Percentiles rank a stretch among this genome's conserved stretches.
These are phyloP conservation scores for Ceratocystis ficicola DNA, from an alignment of 2,329 filamentous ascomycete genomes.

Conservation along the genomic window DNA sequence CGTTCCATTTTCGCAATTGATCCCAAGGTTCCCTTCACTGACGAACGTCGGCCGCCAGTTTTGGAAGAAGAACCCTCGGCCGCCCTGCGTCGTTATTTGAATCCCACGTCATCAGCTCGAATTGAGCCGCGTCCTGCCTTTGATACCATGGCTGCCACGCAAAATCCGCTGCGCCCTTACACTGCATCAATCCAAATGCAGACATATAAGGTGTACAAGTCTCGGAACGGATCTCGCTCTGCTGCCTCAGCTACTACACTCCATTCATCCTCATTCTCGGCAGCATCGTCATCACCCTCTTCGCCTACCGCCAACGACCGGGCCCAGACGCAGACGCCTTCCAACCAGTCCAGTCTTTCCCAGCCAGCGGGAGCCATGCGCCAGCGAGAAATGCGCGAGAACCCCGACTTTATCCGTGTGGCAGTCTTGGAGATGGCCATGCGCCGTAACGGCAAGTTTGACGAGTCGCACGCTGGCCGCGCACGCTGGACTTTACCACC, in stretches of 20 bases:
- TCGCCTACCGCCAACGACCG: conserved; percentile 16
- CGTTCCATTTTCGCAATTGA: conserved; percentile 57
- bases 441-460: conserved; percentile 53
- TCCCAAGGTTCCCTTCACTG: conserved; percentile 52
- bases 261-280: conserved; percentile 28
- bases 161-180: conserved; percentile 33
- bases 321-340: conserved; percentile 29
- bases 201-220: conserved; percentile 51
- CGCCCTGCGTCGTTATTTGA: conserved; percentile 54
- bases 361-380: conserved; percentile 39
- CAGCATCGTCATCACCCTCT: conserved; percentile 25
- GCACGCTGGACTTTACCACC: conserved; percentile 58
- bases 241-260: conserved; percentile 27
- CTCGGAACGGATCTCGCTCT: conserved; percentile 30
- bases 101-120: conserved; percentile 37
- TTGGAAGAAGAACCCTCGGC: conserved; percentile 53
- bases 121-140: conserved; percentile 23
- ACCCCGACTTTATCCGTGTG: conserved; percentile 57
- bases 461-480: conserved; percentile 52
- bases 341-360: conserved; percentile 27
- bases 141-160: conserved; percentile 25
- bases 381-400: conserved; percentile 57
- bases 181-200: conserved; percentile 62
- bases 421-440: conserved; percentile 63
- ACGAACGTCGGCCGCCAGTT: conserved; percentile 52